Evolutionary conservation across 78 protist species (phyloP), one percentile per base, ranked within the genome.

Genomic region (Isochrysis galbana): DNA sequence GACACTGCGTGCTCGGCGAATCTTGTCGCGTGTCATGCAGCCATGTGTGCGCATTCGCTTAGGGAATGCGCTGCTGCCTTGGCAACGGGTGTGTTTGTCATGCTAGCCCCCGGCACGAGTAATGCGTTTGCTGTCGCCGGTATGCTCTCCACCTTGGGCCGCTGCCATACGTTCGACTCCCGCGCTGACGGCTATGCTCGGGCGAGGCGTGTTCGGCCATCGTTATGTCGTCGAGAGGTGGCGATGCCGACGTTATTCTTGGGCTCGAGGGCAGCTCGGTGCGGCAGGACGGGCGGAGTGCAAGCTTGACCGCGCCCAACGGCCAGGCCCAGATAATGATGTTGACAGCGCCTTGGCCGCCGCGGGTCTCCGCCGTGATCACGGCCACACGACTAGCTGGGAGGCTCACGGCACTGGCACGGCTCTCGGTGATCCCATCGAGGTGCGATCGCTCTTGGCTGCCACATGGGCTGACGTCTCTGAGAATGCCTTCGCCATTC

Each of bases 1-100:
- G 98, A 97, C 91, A 97, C 98, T 26, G 98, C 98, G 25, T 97
- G 98, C 93, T 94, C 97, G 32, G 78, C 95, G 2, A 95, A 98
- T n/a, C 94, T 97, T n/a, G 93, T 96, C 42, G 96, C 98, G 39
- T 36, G 96, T 34, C 61, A 95, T 47, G 23, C 89, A 19, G 98
- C 97, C n/a, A 0, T 1, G 91, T 42, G 44, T 32, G 48, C 55
- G 36, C n/a, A 26, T 7, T 23, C 5, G n/a, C 5, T 21, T 23
- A 7, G 3, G 36, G 74, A 61, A 32, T 61, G 74, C 14, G 14
- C 7, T 32, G 74, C 74, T 32, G 74, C 74, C 74, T 32, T 61
- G n/a, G 74, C 23, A 23, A 32, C 4, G 32, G 88, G 88, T 7
- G 54, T 80, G 55, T 44, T 25, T 17, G 25, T 77, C 32, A 36